Percentiles rank a stretch among this genome's conserved stretches.
phyloP scores from a whole-genome alignment of 495 filamentous ascomycete genomes.

The Durotheca rogersii region DNA sequence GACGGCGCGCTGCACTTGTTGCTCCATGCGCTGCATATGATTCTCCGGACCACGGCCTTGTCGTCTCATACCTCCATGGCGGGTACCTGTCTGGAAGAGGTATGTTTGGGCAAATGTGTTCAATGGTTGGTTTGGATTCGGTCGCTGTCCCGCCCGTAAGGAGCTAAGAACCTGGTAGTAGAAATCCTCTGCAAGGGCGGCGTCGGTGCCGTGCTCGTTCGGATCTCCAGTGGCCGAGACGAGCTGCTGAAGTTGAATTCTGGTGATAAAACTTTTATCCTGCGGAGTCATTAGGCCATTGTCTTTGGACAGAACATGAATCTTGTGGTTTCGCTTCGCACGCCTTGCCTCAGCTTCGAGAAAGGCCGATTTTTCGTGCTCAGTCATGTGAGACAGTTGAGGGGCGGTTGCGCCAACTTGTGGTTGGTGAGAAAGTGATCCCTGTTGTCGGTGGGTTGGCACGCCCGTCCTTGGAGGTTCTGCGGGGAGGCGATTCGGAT shows the following conservation, averaged over 20 bases:
- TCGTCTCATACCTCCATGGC: constrained; percentile 68
- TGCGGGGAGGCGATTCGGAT: constrained; percentile 46
- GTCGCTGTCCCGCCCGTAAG: constrained; percentile 82
- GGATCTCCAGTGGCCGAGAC: constrained; percentile 87
- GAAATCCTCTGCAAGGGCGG: constrained; percentile 85
- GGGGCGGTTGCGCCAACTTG: constrained; percentile 63
- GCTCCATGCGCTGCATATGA: constrained; percentile 98
- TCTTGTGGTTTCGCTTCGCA: constrained; percentile 98
- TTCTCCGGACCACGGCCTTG: constrained; percentile 83
- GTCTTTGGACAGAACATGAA: constrained; percentile 85
- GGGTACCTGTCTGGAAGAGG: constrained; percentile 84
- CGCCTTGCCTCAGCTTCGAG: constrained; percentile 89
- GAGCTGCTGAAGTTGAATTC: constrained; percentile 95
- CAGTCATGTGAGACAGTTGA: constrained; percentile 76
- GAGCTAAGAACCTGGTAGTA: constrained; percentile 97
- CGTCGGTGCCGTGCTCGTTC: constrained; percentile 74
- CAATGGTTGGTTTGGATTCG: constrained; percentile 85
- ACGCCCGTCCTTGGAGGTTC: constrained; percentile 38
- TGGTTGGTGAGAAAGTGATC: constrained; percentile 39
- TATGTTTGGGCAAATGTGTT: constrained; percentile 98
- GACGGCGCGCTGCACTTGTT: constrained; percentile 95
- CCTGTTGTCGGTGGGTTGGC: constrained; percentile 40
- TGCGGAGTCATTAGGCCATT: constrained; percentile 99
- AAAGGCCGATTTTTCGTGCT: constrained; percentile 74
- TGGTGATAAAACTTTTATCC: constrained; percentile 98